Conservation (phyloP, 2,329 filamentous ascomycete species). For the Pestalotiopsis sp. region DNA sequence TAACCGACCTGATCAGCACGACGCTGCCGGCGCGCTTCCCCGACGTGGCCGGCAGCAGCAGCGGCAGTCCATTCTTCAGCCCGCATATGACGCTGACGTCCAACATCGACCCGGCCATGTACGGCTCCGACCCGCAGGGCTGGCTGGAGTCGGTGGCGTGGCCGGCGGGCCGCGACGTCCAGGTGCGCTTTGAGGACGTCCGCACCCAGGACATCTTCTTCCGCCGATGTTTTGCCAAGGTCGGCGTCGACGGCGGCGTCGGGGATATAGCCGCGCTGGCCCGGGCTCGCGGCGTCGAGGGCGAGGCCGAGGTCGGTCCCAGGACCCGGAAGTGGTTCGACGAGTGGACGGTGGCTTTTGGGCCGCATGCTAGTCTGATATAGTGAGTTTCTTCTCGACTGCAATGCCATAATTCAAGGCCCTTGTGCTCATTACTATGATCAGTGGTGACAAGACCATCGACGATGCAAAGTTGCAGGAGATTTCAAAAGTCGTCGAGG, state of each 20-base stretch:
- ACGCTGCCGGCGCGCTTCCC: slow-evolving; percentile 30
- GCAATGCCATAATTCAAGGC: neutral
- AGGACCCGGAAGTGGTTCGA: slow-evolving; percentile 24
- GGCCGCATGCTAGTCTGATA: slow-evolving; percentile 36
- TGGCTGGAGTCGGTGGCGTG: slow-evolving; percentile 32
- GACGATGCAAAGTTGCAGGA: slow-evolving; percentile 24
- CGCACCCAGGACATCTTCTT: slow-evolving; percentile 31
- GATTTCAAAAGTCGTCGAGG: slow-evolving; percentile 24
- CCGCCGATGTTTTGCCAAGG: slow-evolving; percentile 31
- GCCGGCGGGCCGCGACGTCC: slow-evolving; percentile 15
- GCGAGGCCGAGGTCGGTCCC: slow-evolving; percentile 17
- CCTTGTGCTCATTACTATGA: neutral
- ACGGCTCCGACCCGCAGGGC: slow-evolving; percentile 26
- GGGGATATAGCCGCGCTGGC: slow-evolving; percentile 26
- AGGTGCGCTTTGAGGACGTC: slow-evolving; percentile 25
- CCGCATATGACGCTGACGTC: slow-evolving; percentile 36
- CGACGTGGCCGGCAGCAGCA: slow-evolving; percentile 16
- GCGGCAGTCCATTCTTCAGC: slow-evolving; percentile 24
- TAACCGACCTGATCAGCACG: slow-evolving; percentile 11
- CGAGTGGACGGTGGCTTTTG: slow-evolving; percentile 29
- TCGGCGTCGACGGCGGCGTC: slow-evolving; percentile 24
- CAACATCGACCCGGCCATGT: slow-evolving; percentile 25
- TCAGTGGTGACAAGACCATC: slow-evolving; percentile 29
- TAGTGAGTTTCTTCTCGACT: slow-evolving; percentile 30
- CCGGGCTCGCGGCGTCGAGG: slow-evolving; percentile 28